Base-by-base conservation (phyloP, 208 protist genomes). In the Wallacemonas rigidus region DNA sequence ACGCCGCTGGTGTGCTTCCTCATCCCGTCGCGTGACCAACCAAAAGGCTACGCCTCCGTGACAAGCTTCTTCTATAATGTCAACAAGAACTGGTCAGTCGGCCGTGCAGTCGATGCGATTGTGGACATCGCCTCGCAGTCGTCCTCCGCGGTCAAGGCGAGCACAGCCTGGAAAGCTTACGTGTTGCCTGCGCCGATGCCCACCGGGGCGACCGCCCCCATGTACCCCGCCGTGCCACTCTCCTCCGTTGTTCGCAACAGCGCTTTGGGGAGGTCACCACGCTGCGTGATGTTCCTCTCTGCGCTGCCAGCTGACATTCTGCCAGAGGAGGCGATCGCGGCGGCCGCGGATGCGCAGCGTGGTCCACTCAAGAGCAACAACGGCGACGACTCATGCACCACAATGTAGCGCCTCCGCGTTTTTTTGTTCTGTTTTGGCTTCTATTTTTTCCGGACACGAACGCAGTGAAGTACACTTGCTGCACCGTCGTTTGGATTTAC, bases 41-140 rank as follows among this genome's bases (percentile, higher is more conserved):
- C 5, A 57, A 14, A 11, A 14, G 26, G 17, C 61, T 63, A 68
- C 62, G 17, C 44, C 5, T 61, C 72, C n/a, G 77, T 95, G 14
- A 54, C 78, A 2, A 79, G 90, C 5, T 92, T 97, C 54, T 97
- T 88, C 71, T 89, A 93, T 76, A 57, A 90, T 70, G 79, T 86
- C 14, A 71, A 80, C 35, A 88, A 86, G 74, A 79, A 50, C 36
- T 70, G 80, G 1, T 81, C 82, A 11, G 40, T 97, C 56, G 92
- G 90, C 1, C 78, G 83, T 4, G 45, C 87, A 60, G 69, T 93
- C 41, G 92, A 97, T 74, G 72, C 75, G 47, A 77, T 80, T n/a
- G 76, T 97, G 35, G 67, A 75, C 69, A 77, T 87, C 61, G 88
- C 80, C 50, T 73, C 75, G 45, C 72, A 86, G 64, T 78, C 50